Base-by-base conservation (phyloP, 768 basidiomycete species). In the Mycena vitilis region DNA sequence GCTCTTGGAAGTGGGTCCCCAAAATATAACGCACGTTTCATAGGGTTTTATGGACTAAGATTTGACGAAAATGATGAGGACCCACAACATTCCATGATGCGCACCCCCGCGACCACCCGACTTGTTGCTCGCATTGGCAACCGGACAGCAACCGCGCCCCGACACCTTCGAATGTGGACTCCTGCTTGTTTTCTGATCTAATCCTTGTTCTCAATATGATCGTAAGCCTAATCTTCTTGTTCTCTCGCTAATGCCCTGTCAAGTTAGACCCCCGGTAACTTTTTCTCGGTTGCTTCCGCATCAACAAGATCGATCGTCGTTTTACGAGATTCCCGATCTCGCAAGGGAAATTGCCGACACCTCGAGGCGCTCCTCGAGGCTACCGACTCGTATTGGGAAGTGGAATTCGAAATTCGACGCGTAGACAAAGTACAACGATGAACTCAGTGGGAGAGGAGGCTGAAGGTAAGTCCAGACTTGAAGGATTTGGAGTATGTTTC, bases 311-410 rank as follows among this genome's bases (percentile, higher is more conserved):
- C 59, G 59, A 59, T 65, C 64, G 38, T 63, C 48, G 57, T 23
- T 58, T 30, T 58, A 53, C 64, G 66, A 47, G n/a, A 66, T 34
- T 34, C 36, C 23, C 13, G 36, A 38, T 66, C 36, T 25, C 66
- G 45, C 45, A 60, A 55, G 53, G 48, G 52, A 49, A 51, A 61
- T 56, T 45, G 34, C 60, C 66, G 38, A 62, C 51, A 49, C 52
- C 65, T 55, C 53, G 52, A 66, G 58, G 34, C 52, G 44, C 47
- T 18, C 66, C 66, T 67, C 66, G 66, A 67, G 66, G 66, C 66
- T 67, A 40, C 12, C 59, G 60, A 62, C 53, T 61, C 66, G 66
- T 38, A 67, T 66, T 60, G 60, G 53, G 65, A 47, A 54, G 38
- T 18, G 20, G 16, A 37, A 49, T 51, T 10, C 25, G 44, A 40